phyloP scores from a whole-genome alignment of 176 grass and related monocot genomes.

The Aegilops longissima region DNA sequence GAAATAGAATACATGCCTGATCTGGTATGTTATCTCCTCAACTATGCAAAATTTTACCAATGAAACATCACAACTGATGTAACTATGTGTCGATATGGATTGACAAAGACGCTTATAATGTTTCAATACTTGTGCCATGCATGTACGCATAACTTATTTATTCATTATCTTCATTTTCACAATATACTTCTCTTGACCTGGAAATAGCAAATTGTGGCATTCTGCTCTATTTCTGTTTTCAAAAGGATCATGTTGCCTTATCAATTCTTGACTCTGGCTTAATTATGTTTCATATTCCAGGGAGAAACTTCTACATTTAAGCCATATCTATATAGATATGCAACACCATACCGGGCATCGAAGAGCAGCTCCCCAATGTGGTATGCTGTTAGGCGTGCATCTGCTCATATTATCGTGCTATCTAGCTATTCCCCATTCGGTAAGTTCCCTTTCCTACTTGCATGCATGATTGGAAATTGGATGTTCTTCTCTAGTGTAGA shows the following conservation, averaged over 20 bases:
- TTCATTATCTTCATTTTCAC: too few relatives aligned
- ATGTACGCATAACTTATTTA: too few relatives aligned
- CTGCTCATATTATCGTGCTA: constrained; percentile 86
- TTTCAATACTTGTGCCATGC: not conserved
- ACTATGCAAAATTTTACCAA: not conserved
- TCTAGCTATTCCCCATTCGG: constrained; percentile 98
- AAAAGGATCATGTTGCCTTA: not conserved
- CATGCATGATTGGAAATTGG: too few relatives aligned
- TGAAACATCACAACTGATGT: not conserved
- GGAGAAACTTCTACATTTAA: constrained; percentile 76
- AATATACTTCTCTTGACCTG: not conserved
- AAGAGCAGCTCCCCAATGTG: constrained; percentile 95
- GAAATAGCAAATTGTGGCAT: not conserved
- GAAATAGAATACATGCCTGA: constrained; percentile 95
- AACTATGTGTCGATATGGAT: not conserved
- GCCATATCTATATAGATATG: constrained; percentile 71
- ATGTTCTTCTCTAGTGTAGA: not conserved
- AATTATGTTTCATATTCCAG: constrained; percentile 42
- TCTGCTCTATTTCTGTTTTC: not conserved
- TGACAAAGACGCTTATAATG: not conserved
- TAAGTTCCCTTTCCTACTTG: constrained; percentile 34
- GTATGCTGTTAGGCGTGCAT: constrained; percentile 90
- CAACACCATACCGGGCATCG: constrained; percentile 71
- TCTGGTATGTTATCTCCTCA: constrained; percentile 46
- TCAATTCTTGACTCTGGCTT: not conserved